phyloP scores from a whole-genome alignment of 2,329 filamentous ascomycete genomes.

The Cryphonectria parasitica region DNA sequence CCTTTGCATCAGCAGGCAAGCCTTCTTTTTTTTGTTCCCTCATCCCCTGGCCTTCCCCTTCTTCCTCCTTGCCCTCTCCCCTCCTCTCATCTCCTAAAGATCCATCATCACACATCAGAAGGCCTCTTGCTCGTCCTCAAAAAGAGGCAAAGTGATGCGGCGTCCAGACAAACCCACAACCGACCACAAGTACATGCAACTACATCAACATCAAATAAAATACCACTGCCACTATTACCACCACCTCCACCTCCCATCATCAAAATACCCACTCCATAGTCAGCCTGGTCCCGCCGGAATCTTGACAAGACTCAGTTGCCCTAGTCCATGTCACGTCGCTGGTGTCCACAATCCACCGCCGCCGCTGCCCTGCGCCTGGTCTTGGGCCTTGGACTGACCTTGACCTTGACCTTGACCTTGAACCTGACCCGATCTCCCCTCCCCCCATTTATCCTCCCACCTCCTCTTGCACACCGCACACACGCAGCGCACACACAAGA shows the following conservation, averaged over 20 bases:
- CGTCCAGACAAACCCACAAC: not conserved
- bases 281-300: not conserved
- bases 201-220: not conserved
- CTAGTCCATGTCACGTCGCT: constrained; percentile 17
- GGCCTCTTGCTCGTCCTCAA: not conserved
- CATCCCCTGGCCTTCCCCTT: not conserved
- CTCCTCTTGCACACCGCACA: constrained; percentile 3
- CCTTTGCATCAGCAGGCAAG: constrained; percentile 8
- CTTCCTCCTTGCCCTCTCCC: not conserved
- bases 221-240: not conserved
- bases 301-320: constrained; percentile 7
- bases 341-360: constrained; percentile 10
- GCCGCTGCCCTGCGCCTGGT: constrained; percentile 14
- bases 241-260: not conserved
- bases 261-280: not conserved
- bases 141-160: not conserved
- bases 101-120: not conserved
- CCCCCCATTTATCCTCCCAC: constrained; percentile 16
- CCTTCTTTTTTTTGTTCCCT: not conserved
- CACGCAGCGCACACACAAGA: constrained; percentile 1
- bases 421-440: constrained; percentile 12
- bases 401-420: constrained; percentile 13
- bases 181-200: not conserved
- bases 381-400: not conserved
- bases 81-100: not conserved